These are phyloP conservation scores for Aspergillus proliferans DNA, from an alignment of 2,329 filamentous ascomycete genomes.

Conservation along the genomic window DNA sequence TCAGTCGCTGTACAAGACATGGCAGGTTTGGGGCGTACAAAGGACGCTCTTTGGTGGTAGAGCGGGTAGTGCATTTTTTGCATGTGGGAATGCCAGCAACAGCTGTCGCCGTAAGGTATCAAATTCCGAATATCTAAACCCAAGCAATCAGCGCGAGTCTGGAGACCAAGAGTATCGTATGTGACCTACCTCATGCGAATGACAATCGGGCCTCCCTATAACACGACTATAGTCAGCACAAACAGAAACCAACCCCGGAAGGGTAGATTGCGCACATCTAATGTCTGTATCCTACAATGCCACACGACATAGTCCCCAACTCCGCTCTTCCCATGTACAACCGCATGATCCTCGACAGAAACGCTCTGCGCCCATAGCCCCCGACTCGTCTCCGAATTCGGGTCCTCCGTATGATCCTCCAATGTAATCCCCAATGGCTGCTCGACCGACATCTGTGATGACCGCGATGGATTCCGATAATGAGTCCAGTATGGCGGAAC, in stretches of 20 bases:
- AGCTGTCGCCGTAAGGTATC: slow-evolving; percentile 71
- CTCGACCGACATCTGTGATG: slow-evolving; percentile 34
- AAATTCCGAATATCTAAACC: slow-evolving; percentile 77
- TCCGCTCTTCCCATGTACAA: slow-evolving; percentile 54
- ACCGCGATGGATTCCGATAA: slow-evolving; percentile 35
- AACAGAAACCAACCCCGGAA: neutral
- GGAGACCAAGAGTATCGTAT: neutral
- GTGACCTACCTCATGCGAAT: slow-evolving; percentile 51
- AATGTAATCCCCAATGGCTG: slow-evolving; percentile 49
- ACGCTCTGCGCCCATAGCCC: slow-evolving; percentile 59
- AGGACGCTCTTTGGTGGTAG: slow-evolving; percentile 88
- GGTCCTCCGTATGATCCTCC: slow-evolving; percentile 59
- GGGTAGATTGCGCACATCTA: slow-evolving; percentile 60
- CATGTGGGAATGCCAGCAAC: slow-evolving; percentile 73
- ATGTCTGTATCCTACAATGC: slow-evolving; percentile 81
- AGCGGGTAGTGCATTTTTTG: slow-evolving; percentile 76
- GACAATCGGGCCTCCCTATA: slow-evolving; percentile 51
- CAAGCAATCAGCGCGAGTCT: neutral
- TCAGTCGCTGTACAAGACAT: slow-evolving; percentile 1
- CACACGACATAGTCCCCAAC: slow-evolving; percentile 92
- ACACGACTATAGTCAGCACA: slow-evolving; percentile 12
- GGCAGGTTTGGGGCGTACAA: slow-evolving; percentile 48
- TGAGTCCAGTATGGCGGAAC: slow-evolving; percentile 44
- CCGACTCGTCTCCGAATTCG: slow-evolving; percentile 49
- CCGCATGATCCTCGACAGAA: slow-evolving; percentile 55